phyloP scores from a whole-genome alignment of 805 yeast genomes.

The Lachancea mirantina region DNA sequence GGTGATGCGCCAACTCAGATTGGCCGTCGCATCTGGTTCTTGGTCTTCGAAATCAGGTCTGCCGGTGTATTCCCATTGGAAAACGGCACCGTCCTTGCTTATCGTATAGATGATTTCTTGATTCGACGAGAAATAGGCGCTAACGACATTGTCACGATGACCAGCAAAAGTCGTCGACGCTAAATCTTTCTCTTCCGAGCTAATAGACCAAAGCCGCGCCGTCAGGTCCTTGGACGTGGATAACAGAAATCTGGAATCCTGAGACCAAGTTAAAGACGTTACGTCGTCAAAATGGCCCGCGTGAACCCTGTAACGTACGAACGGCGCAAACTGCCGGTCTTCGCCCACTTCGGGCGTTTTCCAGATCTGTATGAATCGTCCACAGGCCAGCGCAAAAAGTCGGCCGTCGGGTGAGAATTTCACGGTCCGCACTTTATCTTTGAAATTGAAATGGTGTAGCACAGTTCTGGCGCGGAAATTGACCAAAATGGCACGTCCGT shows the following conservation, averaged over 20 bases:
- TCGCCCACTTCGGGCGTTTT: constrained; percentile 73
- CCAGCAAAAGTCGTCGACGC: constrained; percentile 88
- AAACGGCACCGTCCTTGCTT: constrained; percentile 90
- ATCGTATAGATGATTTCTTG: constrained; percentile 90
- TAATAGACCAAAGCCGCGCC: constrained; percentile 72
- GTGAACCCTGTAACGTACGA: constrained; percentile 79
- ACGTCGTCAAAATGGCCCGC: constrained; percentile 91
- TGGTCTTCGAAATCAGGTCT: constrained; percentile 43
- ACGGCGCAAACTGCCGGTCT: constrained; percentile 93
- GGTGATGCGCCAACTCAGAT: constrained; percentile 72
- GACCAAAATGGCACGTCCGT: constrained; percentile 88
- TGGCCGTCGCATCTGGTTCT: constrained; percentile 33
- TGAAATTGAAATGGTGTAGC: constrained; percentile 89
- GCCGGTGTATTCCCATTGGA: constrained; percentile 80
- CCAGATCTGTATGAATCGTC: constrained; percentile 87
- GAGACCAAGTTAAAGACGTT: constrained; percentile 76
- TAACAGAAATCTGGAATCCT: constrained; percentile 80
- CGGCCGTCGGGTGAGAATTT: constrained; percentile 86
- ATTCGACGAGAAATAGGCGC: constrained; percentile 77
- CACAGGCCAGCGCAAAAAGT: constrained; percentile 78
- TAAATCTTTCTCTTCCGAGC: constrained; percentile 52
- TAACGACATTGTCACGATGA: constrained; percentile 80
- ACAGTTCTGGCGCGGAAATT: constrained; percentile 79
- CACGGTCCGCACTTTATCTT: constrained; percentile 63
- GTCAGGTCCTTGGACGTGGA: constrained; percentile 88